Evolutionary conservation across 179 eudicot genomes (phyloP).

Genomic region (Spergularia azorica): DNA sequence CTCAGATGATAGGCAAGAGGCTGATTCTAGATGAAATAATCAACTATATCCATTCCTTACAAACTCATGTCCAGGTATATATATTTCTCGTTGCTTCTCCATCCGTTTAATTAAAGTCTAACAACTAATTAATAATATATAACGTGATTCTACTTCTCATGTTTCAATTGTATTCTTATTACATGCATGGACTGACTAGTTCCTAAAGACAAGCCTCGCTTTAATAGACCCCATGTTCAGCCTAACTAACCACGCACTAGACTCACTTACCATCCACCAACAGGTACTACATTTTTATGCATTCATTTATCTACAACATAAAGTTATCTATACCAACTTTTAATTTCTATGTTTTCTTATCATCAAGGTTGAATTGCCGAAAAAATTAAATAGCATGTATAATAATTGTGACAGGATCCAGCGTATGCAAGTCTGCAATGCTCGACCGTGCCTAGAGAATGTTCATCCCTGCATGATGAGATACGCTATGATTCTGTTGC

Average conservation of each 20-base stretch:
- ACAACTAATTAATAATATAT: no score
- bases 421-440: no score
- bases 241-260: background rate
- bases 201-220: conserved; percentile 7
- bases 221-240: conserved; percentile 5
- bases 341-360: background rate
- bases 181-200: background rate
- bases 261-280: background rate
- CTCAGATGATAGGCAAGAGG: conserved; percentile 1
- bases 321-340: background rate
- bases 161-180: background rate
- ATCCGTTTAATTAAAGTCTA: no score
- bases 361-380: no score
- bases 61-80: conserved; percentile 8
- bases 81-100: background rate
- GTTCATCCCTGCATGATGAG: no score
- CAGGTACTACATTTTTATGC: no score
- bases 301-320: background rate
- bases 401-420: no score
- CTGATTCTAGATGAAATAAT: conserved; percentile 11
- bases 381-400: no score
- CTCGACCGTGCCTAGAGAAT: no score
- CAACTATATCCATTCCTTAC: conserved; percentile 9
- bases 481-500: background rate
- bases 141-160: background rate